Base-by-base conservation (phyloP, 495 filamentous ascomycete genomes). In the Podospora bellae-mahoneyi region DNA sequence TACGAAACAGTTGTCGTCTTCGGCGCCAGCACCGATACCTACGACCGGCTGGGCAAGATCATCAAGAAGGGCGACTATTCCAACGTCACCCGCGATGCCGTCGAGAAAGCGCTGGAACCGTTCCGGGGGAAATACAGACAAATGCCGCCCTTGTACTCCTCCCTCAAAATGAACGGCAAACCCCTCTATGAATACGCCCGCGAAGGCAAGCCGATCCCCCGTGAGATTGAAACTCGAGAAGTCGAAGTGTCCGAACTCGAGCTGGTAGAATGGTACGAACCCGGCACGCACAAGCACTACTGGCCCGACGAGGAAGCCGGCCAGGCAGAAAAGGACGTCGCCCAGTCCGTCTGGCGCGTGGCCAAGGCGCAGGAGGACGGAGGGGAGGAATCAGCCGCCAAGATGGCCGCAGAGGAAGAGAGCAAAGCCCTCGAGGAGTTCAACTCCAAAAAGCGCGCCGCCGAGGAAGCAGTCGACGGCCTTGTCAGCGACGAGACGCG, bases 141-240 rank as follows among this genome's bases (percentile, higher is more conserved):
- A 84, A 86, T 89, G 70, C 96, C 96, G 48, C 95, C 94, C 26
- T 87, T 99, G 26, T 89, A 92, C 77, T 96, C 92, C n/a, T 94
- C 96, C 28, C 82, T 98, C 54, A 91, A 90, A 75, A 89, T 97
- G 70, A 81, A 97, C 64, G 95, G 95, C 2, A 98, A 97, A 81
- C 88, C 88, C 32, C 82, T 97, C 32, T 99, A 98, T 73, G 93
- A 99, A 81, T 98, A 98, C 79, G 96, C 96, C 30, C 82, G 96
- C 16, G 92, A 91, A 75, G 96, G 96, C 1, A 92, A 90, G 74
- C 84, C 89, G 63, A 86, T 94, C 7, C 94, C 94, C 2, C 81
- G 88, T 65, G 91, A 96, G 78, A 95, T 99, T 63, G 83, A 92
- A 77, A 84, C 89, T 66, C 78, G 95, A 64, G 87, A 90, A 0